phyloP scores from a whole-genome alignment of 805 yeast genomes.

The Maudiozyma saulgeensis region DNA sequence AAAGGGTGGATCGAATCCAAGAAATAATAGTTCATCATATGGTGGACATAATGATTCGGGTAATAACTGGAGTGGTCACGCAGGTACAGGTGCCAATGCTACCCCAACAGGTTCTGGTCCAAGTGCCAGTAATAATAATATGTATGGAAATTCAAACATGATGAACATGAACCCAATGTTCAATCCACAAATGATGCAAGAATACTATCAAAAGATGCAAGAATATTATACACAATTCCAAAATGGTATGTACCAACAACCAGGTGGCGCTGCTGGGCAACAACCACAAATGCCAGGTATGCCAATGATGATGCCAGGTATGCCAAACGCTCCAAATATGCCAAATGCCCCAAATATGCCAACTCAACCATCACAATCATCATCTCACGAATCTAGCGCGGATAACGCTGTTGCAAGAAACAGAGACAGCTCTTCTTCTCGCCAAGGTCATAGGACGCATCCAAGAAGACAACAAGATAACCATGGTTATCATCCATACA shows the following conservation, averaged over 20 bases:
- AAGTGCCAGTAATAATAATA: background rate
- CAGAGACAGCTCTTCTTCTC: slow-evolving; percentile 8
- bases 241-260: slow-evolving; percentile 26
- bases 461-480: slow-evolving; percentile 5
- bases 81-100: background rate
- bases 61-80: background rate
- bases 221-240: slow-evolving; percentile 35
- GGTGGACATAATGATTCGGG: background rate
- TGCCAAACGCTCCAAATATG: slow-evolving; percentile 2
- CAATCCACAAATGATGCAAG: slow-evolving; percentile 50
- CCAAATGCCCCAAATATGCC: slow-evolving; percentile 1
- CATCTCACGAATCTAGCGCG: slow-evolving; percentile 13
- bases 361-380: slow-evolving; percentile 11
- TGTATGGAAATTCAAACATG: background rate
- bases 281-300: slow-evolving; percentile 14
- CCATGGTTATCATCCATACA: slow-evolving; percentile 3
- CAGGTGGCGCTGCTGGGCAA: background rate
- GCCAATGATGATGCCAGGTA: background rate
- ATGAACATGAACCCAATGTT: slow-evolving; percentile 21
- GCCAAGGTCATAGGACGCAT: background rate
- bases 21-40: background rate
- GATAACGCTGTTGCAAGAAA: slow-evolving; percentile 10
- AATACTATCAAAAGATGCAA: slow-evolving; percentile 54
- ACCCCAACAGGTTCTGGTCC: background rate
- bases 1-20: slow-evolving; percentile 13